Base-by-base conservation (phyloP, 140 eudicot genomes). In the Oenanthe javanica region DNA sequence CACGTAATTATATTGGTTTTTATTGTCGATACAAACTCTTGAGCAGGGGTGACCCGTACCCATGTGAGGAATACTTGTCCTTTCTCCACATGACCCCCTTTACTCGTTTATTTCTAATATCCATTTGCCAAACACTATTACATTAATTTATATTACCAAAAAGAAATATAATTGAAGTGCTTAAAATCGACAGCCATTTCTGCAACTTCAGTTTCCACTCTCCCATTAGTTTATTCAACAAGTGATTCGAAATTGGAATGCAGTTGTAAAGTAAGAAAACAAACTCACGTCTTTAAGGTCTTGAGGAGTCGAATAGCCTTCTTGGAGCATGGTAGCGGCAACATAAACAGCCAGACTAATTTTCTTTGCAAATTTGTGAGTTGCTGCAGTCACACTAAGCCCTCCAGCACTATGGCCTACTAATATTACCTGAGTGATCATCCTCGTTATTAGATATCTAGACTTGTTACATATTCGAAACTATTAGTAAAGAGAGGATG, bases 381-480 rank as follows among this genome's bases (percentile, higher is more conserved):
- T 85, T 9, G 92, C 96, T 25, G 84, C 88, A 0, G 94, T 93
- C 77, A 93, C 82, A 31, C 96, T 93, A 12, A 93, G 84, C 38
- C 98, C 98, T 57, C 98, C 98, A 0, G 98, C 98, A 31, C 98
- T 93, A 76, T 93, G 96, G 19, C 98, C 98, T 5, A 93, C 96
- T 87, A 93, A 81, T 49, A 93, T 87, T n/a, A 93, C 98, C 97
- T 91, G 85, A 55, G 63, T 55, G 63, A 55, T 55, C 63, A 55
- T 18, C n/a, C n/a, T 52, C 27, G 7, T 57, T 57, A 57, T 57
- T 57, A 57, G 64, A 57, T 19, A 57, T 19, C 13, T 19, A 59
- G 21, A 0, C 4, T 7, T 19, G 11, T 18, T 6, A 55, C 0
- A 6, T 4, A 4, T 18, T 1, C 23, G 9, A 18, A 55, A 55